These are phyloP conservation scores for Bauhinia variegata DNA, from an alignment of 306 rosid species.

Conservation along the genomic window DNA sequence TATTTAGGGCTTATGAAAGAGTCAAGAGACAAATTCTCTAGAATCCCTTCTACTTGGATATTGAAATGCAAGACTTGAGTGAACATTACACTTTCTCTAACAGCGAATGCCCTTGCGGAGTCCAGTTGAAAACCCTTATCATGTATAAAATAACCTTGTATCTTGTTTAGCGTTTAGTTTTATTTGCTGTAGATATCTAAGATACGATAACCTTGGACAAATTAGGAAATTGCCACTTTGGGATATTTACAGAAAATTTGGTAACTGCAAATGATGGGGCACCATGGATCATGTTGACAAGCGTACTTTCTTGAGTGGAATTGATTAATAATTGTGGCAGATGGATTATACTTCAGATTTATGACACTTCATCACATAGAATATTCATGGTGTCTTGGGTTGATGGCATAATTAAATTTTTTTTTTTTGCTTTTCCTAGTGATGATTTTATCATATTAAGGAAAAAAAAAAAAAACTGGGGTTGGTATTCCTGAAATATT, in stretches of 20 bases:
- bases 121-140: not conserved
- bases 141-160: too few species aligned
- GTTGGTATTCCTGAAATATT: not conserved
- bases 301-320: slow-evolving; percentile 3
- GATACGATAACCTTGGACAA: too few species aligned
- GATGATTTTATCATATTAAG: not conserved
- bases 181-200: too few species aligned
- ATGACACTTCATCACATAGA: not conserved
- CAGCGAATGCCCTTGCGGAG: not conserved
- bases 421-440: not conserved
- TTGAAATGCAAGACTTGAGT: too few species aligned
- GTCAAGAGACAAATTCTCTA: too few species aligned
- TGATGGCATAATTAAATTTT: not conserved
- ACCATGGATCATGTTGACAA: not conserved
- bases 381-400: slow-evolving; percentile 18
- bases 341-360: not conserved
- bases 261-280: not conserved
- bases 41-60: too few species aligned
- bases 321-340: not conserved
- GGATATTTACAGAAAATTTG: too few species aligned
- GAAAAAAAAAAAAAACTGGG: not conserved
- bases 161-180: too few species aligned
- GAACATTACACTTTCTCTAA: too few species aligned
- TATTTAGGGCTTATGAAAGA: too few species aligned
- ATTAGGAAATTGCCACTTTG: too few species aligned